Conservation (phyloP, 306 rosid genomes). For the Acacia confusa region DNA sequence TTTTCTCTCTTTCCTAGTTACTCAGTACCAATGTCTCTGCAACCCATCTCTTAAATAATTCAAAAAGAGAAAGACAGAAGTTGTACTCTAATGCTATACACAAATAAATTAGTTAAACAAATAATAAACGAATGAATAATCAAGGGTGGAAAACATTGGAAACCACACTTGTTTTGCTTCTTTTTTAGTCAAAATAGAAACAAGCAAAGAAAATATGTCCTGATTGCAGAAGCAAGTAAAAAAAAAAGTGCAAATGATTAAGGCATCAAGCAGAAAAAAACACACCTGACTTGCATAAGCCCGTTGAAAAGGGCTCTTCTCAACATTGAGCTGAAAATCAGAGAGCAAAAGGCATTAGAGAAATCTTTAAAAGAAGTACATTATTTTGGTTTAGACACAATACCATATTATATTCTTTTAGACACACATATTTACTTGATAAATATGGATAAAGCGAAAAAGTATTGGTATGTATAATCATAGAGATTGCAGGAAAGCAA, state of each 20-base stretch:
- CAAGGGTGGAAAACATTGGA: not conserved
- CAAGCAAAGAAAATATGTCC: not conserved
- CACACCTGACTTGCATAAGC: constrained; percentile 95
- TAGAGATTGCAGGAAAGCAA: not conserved
- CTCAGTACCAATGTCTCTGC: too few species aligned
- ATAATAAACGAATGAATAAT: not conserved
- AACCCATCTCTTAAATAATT: not conserved
- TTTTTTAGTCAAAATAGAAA: not conserved
- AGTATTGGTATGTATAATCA: not conserved
- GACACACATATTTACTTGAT: not conserved
- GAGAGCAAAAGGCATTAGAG: constrained; percentile 24
- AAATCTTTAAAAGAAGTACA: constrained; percentile 17
- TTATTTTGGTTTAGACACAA: constrained; percentile 17
- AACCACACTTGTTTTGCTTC: not conserved
- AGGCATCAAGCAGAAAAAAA: constrained; percentile 22
- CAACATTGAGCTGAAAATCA: constrained; percentile 81
- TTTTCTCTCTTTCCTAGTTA: too few species aligned
- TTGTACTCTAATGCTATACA: not conserved
- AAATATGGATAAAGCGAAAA: not conserved
- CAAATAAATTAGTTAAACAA: not conserved
- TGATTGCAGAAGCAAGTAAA: constrained; percentile 24
- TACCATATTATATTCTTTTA: not conserved
- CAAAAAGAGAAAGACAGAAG: not conserved
- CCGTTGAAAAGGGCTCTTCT: constrained; percentile 98
- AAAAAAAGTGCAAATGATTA: not conserved